phyloP scores from a whole-genome alignment of 148 eudicot species.

The Salicornia ramosissima region DNA sequence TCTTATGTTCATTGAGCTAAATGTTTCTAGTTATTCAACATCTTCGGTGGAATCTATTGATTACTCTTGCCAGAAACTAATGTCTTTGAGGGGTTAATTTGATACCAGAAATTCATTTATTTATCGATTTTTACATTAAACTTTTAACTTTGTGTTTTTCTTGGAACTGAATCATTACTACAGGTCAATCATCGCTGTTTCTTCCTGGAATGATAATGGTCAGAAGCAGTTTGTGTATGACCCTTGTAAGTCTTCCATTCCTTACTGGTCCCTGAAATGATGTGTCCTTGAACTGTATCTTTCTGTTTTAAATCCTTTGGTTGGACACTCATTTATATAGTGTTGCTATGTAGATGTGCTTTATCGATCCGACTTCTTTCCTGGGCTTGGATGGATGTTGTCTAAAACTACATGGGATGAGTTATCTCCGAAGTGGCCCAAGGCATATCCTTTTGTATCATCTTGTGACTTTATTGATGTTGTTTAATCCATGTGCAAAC shows the following conservation, averaged over 20 bases:
- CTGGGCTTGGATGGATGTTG: conserved; percentile 99
- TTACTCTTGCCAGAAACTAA: background rate
- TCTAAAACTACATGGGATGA: conserved; percentile 87
- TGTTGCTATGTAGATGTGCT: conserved; percentile 59
- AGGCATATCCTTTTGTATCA: conserved; percentile 87
- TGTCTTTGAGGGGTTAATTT: background rate
- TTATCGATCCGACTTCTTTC: conserved; percentile 98
- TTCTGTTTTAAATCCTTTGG: background rate
- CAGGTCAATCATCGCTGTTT: conserved; percentile 96
- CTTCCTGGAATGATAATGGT: conserved; percentile 99
- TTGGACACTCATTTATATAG: background rate
- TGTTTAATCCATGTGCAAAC: conserved; percentile 8
- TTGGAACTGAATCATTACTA: conserved; percentile 13
- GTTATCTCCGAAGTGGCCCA: conserved; percentile 97
- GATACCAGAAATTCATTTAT: background rate
- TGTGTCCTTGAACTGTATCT: background rate
- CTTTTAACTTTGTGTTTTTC: conserved; percentile 10
- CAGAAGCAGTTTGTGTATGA: conserved; percentile 97
- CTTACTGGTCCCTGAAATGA: conserved; percentile 1
- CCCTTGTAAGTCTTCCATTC: conserved; percentile 61
- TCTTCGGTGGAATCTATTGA: conserved; percentile 9
- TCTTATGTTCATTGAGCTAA: conserved; percentile 7
- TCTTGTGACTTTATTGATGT: conserved; percentile 9
- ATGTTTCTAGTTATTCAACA: background rate
- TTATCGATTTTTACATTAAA: background rate